Evolutionary conservation across 768 basidiomycete species (phyloP), one percentile per base, ranked within the genome.

Genomic region (Leccinellum luteum): DNA sequence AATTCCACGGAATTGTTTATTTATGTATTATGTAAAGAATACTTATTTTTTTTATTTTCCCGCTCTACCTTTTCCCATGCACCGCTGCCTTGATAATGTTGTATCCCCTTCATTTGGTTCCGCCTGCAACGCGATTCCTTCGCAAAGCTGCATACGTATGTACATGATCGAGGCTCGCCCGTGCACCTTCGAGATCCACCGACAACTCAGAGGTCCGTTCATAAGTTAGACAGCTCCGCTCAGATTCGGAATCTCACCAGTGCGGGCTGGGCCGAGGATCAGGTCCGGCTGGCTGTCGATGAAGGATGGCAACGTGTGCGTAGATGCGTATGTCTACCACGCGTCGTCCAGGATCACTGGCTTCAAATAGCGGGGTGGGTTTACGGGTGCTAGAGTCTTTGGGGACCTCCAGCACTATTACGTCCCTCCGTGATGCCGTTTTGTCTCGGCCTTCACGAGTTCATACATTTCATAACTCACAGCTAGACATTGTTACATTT

Each of bases 211-310:
- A 64, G 66, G 61, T 67, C 68, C 70, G 70, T 65, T 68, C 66
- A 70, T 69, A 70, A 53, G 60, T 52, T 58, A 50, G 57, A 69
- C 55, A 69, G 68, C 61, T 70, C 70, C 70, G 66, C 60, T 45
- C 60, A 69, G 54, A 70, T 70, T 43, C 10, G 67, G 60, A 67
- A 70, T 67, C 57, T 63, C 60, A 59, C 53, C 41, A 43, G 41
- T 66, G 66, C 32, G 67, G 59, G 57, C 62, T 57, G 69, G 62
- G 62, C 69, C 70, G 70, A 70, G 69, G 69, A 70, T 70, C 31
- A 72, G 68, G 68, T 60, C 66, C 68, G 66, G 57, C 43, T 58
- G 38, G 38, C 41, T 43, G 41, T 21, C 41, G 62, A 61, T 54
- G 59, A 56, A 62, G 52, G 56, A 58, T 60, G 63, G 58, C 64